These are phyloP conservation scores for Phoma herbarum DNA, from an alignment of 2,329 filamentous ascomycete genomes.

Conservation along the genomic window DNA sequence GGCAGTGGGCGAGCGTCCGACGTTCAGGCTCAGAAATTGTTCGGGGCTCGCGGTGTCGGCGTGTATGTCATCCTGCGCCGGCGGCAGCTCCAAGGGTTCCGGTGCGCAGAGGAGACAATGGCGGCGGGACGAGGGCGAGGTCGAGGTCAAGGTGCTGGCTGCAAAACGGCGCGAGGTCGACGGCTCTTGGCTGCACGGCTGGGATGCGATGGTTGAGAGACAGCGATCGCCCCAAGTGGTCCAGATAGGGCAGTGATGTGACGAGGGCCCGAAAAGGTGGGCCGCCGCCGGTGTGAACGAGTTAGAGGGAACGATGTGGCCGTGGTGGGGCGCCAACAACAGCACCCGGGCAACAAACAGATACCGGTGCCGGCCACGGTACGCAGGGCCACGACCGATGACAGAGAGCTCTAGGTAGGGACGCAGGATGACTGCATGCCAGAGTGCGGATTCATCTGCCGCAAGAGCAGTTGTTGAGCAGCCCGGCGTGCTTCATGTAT, in stretches of 20 bases:
- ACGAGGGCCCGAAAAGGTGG: slow-evolving; percentile 15
- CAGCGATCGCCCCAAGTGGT: slow-evolving; percentile 19
- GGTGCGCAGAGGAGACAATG: background rate
- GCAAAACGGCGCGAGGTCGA: slow-evolving; percentile 14
- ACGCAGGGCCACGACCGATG: background rate
- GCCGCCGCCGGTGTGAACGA: slow-evolving; percentile 4
- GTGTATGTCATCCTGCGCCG: slow-evolving; percentile 43
- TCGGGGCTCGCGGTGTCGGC: slow-evolving; percentile 25
- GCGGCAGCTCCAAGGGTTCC: background rate
- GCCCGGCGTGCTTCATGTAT: slow-evolving; percentile 16
- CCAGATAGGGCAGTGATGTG: slow-evolving; percentile 21
- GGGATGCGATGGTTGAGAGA: slow-evolving; percentile 21
- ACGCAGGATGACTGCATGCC: too few relatives aligned
- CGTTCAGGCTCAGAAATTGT: background rate
- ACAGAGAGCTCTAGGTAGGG: background rate
- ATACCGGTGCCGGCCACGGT: background rate
- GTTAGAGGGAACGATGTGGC: slow-evolving; percentile 17
- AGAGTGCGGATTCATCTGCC: too few relatives aligned
- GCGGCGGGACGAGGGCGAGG: background rate
- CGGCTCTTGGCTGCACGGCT: slow-evolving; percentile 21
- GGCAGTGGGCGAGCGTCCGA: too few relatives aligned
- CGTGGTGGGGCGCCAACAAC: slow-evolving; percentile 17
- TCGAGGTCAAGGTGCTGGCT: slow-evolving; percentile 2
- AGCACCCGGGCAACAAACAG: slow-evolving; percentile 6
- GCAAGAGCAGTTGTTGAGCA: slow-evolving; percentile 10